Base-by-base conservation (phyloP, 257 asterid genomes). In the Misopates orontium region DNA sequence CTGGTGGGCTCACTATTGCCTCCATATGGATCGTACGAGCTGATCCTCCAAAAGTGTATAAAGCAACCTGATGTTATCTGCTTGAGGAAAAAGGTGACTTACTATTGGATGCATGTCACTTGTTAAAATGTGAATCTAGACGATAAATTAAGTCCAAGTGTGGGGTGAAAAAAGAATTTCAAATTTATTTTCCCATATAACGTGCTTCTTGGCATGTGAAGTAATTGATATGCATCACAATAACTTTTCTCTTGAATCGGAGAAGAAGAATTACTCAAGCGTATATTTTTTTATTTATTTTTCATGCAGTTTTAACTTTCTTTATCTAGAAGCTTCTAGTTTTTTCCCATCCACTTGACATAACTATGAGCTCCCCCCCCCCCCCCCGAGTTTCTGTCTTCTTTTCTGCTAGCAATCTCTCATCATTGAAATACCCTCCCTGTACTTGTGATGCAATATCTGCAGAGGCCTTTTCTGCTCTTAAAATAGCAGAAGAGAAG, bases 401-500 rank as follows among this genome's bases (percentile, higher is more conserved):
- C 19, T 60, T 40, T 42, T 40, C 11, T 69, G 64, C 58, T 48
- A 56, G 51, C 52, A 54, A 22, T 50, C 49, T 66, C 67, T 56
- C 51, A 57, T 60, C 56, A 21, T 49, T 12, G 22, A 22, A 22
- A 63, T 22, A 53, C 51, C 13, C 0, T 48, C 55, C 54, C 45
- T 21, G 68, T 64, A 15, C 64, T 69, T 60, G 60, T 60, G 19
- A 19, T 60, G n/a, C 32, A 42, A 53, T 65, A 11, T 73, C 45
- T 68, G 45, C 83, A 92, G 97, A 90, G 66, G 97, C 99, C 56
- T 86, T 93, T 82, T 77, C 88, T 71, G 99, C 97, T 54, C 79
- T 93, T 40, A 77, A 72, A 76, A 78, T 84, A 63, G 96, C 96
- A 15, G 97, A 87, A 73, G 82, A 83, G 78, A 90, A 86, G 84